phyloP scores from a whole-genome alignment of 345 rosid species.

The Linum tenue region DNA sequence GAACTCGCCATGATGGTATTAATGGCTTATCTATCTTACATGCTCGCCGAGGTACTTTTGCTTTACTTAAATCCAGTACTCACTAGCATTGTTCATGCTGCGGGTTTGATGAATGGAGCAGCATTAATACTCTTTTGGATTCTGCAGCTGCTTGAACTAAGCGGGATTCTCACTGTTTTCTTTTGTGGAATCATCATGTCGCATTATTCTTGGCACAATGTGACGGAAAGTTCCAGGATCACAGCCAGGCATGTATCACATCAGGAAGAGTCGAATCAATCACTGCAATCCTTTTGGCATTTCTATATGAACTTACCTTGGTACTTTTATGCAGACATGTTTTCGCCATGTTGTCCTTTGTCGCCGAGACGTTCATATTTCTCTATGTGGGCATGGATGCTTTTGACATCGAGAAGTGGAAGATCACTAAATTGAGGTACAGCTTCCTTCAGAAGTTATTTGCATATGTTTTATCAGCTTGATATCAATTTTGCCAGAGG shows the following conservation, averaged over 20 bases:
- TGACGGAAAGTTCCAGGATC: constrained; percentile 30
- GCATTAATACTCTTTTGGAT: background rate
- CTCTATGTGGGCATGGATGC: constrained; percentile 94
- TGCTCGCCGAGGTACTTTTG: constrained; percentile 67
- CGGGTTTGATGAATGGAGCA: background rate
- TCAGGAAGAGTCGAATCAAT: background rate
- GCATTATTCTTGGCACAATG: constrained; percentile 14
- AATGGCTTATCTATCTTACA: constrained; percentile 85
- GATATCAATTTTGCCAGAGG: background rate
- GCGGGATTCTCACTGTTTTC: constrained; percentile 52
- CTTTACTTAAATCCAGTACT: background rate
- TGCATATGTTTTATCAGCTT: background rate
- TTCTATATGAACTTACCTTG: background rate
- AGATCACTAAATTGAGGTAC: constrained; percentile 58
- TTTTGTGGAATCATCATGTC: constrained; percentile 5
- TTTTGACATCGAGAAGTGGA: constrained; percentile 76
- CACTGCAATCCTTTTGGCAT: background rate
- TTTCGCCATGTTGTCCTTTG: constrained; percentile 78
- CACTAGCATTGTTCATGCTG: background rate
- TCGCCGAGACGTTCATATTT: constrained; percentile 86
- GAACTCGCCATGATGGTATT: constrained; percentile 66
- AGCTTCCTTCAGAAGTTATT: background rate
- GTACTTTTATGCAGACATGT: constrained; percentile 43
- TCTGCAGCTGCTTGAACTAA: constrained; percentile 65
- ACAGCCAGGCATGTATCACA: constrained; percentile 49